Base-by-base conservation (phyloP, 2,329 filamentous ascomycete species). In the Fusarium pseudograminearum region DNA sequence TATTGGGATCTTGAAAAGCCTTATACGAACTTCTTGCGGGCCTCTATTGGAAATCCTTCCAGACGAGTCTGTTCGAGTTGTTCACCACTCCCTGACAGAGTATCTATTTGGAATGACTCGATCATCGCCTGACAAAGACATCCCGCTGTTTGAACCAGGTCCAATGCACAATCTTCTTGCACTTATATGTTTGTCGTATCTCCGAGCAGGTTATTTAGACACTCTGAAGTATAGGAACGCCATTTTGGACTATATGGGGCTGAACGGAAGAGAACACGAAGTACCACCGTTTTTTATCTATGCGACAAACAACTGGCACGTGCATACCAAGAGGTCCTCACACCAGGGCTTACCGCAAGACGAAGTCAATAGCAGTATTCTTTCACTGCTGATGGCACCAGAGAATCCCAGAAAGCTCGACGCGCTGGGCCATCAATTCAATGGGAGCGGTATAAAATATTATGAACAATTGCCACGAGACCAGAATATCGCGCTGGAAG, bases 31-130 rank as follows among this genome's bases (percentile, higher is more conserved):
- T 5, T 62, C 48, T 8, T 72, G 56, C 12, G 67, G 69, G 0
- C 67, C 63, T 0, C 38, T 72, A 0, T 31, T 72, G 11, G 70
- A 72, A 14, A 20, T 72, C 6, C 52, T 72, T 11, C 34, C 56
- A 4, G 69, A 72, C 3, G 69, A 72, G 10, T 70, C 61, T 15
- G 61, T 72, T 7, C 57, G 55, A 1, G 67, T 72, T 1, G 56
- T 70, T 7, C 67, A 72, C 30, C 67, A 72, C 40, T 72, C 69
- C 1, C 28, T 72, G 12, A 70, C 67, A 0, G 64, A 72, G 44
- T 72, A 70, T n/a, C 50, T 72, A 1, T 42, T 54, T 7, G 66
- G 66, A 20, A 16, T 46, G 1, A 63, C 46, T 8, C 46, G 55
- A 26, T 47, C 48, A 1, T 26, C 42, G 3, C 16, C 51, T 0